Conservation (phyloP, 1,139 yeast genomes). For the Candida buenavistaensis region DNA sequence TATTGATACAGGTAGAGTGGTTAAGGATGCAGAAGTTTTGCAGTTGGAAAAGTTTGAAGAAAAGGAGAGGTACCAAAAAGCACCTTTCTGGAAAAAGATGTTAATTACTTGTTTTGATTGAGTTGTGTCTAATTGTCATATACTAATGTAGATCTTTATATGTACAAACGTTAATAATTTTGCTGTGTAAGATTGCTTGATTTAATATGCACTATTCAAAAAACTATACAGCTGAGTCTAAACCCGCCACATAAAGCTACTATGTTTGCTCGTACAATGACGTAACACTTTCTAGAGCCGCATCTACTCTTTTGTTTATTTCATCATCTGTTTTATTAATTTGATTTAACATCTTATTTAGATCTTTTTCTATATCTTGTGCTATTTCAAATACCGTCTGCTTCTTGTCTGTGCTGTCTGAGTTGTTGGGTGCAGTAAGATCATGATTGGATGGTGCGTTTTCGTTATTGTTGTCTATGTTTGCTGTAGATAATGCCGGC, state of each 20-base stretch:
- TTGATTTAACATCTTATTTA: conserved; percentile 30
- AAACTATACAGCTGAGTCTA: neutral
- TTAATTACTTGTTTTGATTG: conserved; percentile 26
- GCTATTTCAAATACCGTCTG: conserved; percentile 54
- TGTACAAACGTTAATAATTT: too few species aligned
- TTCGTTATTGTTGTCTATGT: too few species aligned
- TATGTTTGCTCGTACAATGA: conserved; percentile 4
- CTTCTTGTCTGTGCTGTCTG: conserved; percentile 17
- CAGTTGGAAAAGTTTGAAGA: conserved; percentile 39
- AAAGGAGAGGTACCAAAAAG: conserved; percentile 21
- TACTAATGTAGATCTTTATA: too few species aligned
- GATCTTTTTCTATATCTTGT: conserved; percentile 43
- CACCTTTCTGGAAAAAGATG: conserved; percentile 24
- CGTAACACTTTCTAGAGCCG: conserved; percentile 21
- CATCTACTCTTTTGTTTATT: conserved; percentile 27
- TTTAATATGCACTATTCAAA: too few species aligned
- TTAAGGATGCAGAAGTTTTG: conserved; percentile 37
- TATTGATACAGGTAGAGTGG: conserved; percentile 48
- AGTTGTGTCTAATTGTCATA: too few species aligned
- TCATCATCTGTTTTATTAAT: conserved; percentile 32
- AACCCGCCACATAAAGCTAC: neutral
- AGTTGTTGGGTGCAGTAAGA: too few species aligned
- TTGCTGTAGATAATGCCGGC: neutral
- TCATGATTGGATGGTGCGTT: too few species aligned
- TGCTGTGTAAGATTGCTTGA: too few species aligned